Conservation (phyloP, 2,329 filamentous ascomycete genomes). For the Fusarium nanum region DNA sequence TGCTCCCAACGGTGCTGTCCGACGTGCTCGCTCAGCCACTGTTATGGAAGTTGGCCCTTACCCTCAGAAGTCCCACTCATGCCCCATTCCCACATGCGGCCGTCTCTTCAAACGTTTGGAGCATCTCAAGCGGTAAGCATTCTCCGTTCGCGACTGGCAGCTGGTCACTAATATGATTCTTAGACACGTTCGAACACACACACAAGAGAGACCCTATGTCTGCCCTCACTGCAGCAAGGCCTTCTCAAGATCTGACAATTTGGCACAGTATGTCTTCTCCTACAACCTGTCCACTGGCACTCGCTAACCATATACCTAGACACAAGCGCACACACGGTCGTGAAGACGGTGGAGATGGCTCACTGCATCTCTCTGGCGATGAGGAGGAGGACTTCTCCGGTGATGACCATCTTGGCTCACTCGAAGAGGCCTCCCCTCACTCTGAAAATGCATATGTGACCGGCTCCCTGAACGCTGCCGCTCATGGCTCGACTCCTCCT, state of each 20-base stretch:
- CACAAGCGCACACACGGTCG: conserved; percentile 83
- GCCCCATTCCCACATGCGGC: conserved; percentile 97
- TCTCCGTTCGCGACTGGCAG: conserved; percentile 49
- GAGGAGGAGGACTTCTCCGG: conserved; percentile 86
- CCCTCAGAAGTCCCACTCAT: conserved; percentile 97
- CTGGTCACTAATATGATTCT: conserved; percentile 36
- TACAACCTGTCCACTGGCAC: conserved; percentile 36
- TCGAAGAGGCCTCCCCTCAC: conserved; percentile 81
- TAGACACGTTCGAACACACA: conserved; percentile 99
- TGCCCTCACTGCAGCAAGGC: conserved; percentile 99
- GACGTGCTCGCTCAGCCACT: conserved; percentile 91
- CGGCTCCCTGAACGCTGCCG: conserved; percentile 61
- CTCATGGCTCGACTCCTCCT: conserved; percentile 48
- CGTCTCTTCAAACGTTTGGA: conserved; percentile 98
- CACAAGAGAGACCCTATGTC: conserved; percentile 97
- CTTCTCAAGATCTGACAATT: conserved; percentile 97
- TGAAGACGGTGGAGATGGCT: conserved; percentile 68
- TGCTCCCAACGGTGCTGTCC: conserved; percentile 80
- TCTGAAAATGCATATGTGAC: conserved; percentile 74
- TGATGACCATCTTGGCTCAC: conserved; percentile 83
- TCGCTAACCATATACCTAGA: conserved; percentile 60
- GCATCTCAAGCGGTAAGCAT: conserved; percentile 92
- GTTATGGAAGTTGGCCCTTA: conserved; percentile 97
- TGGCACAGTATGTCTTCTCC: conserved; percentile 83
- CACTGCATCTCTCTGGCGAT: conserved; percentile 77